phyloP scores from a whole-genome alignment of 345 rosid species.

The Raphanus raphanistrum region DNA sequence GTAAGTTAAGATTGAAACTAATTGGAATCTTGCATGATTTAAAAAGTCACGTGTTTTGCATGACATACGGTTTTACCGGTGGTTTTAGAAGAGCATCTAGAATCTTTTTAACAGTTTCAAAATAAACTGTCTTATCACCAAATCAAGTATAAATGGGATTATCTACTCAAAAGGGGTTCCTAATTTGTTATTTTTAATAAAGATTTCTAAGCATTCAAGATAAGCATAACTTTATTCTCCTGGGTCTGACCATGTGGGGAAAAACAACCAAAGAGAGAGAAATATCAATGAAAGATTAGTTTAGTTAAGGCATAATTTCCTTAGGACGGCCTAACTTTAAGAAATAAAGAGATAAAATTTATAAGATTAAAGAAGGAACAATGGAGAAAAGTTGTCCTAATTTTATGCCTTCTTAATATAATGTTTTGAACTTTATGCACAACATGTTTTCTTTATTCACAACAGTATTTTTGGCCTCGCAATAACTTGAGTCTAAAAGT shows the following conservation, averaged over 20 bases:
- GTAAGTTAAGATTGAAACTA: constrained; percentile 8
- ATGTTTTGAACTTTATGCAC: constrained; percentile 28
- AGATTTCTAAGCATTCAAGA: constrained; percentile 31
- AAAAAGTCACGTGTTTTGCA: constrained; percentile 13
- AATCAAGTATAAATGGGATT: constrained; percentile 18
- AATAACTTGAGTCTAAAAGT: constrained; percentile 24
- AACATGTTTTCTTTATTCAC: constrained; percentile 31
- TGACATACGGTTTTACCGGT: constrained; percentile 7
- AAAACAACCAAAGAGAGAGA: constrained; percentile 24
- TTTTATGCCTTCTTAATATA: constrained; percentile 41
- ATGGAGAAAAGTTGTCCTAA: constrained; percentile 41
- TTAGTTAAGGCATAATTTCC: constrained; percentile 41
- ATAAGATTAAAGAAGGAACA: constrained; percentile 32
- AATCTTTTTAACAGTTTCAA: background rate
- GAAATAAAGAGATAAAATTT: constrained; percentile 37
- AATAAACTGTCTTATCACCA: constrained; percentile 14
- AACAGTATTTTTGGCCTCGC: background rate
- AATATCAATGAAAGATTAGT: constrained; percentile 19
- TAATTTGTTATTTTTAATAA: background rate
- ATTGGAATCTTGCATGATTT: constrained; percentile 21
- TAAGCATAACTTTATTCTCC: constrained; percentile 38
- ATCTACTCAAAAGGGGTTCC: constrained; percentile 35
- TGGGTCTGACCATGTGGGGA: constrained; percentile 36
- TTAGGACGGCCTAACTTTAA: constrained; percentile 36
- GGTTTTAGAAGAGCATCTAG: constrained; percentile 24